These are phyloP conservation scores for Apostasia shenzhenica DNA, from an alignment of 106 monocot genomes.

Conservation along the genomic window DNA sequence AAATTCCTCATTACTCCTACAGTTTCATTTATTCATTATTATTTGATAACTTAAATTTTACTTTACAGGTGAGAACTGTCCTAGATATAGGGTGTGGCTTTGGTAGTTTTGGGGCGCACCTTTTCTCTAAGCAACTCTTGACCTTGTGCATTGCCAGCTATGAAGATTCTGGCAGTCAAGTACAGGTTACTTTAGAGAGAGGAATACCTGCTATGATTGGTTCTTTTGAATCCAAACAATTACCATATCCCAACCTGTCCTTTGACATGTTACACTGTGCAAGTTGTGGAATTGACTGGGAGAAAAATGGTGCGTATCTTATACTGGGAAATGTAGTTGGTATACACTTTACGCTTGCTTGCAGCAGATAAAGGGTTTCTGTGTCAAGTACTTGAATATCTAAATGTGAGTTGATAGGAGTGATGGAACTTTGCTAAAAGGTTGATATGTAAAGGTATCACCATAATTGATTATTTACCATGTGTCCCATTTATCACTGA, in stretches of 20 bases:
- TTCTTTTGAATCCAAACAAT: slow-evolving; percentile 65
- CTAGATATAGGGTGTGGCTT: slow-evolving; percentile 96
- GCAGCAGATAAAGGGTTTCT: too few species aligned
- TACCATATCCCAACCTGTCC: slow-evolving; percentile 79
- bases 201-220: slow-evolving; percentile 92
- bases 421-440: too few species aligned
- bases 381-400: too few species aligned
- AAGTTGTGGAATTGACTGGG: slow-evolving; percentile 80
- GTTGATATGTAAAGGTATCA: too few species aligned
- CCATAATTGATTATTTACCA: too few species aligned
- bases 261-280: slow-evolving; percentile 98
- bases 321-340: too few species aligned
- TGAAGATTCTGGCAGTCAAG: slow-evolving; percentile 88
- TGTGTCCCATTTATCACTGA: too few species aligned
- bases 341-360: too few species aligned
- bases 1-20: background rate
- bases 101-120: slow-evolving; percentile 92
- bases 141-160: slow-evolving; percentile 92
- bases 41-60: background rate
- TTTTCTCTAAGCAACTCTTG: slow-evolving; percentile 69
- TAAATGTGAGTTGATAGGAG: too few species aligned
- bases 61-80: slow-evolving; percentile 72
- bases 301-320: slow-evolving; percentile 48
- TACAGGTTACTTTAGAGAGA: slow-evolving; percentile 92
- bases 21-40: background rate